Evolutionary conservation across 768 basidiomycete species (phyloP).

Genomic region (Leccinum variicolor): DNA sequence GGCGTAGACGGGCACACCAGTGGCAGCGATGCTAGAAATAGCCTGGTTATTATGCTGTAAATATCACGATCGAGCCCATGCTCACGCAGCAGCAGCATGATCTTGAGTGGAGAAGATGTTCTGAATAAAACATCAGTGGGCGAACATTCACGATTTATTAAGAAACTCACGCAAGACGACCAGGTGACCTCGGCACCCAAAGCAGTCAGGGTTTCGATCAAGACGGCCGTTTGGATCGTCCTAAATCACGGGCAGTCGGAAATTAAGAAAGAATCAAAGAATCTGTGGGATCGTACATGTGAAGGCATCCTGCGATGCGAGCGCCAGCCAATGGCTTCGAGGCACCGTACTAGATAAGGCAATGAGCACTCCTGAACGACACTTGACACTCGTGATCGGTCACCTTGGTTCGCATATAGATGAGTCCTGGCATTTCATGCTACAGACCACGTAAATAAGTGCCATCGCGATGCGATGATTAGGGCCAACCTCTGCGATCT

Average conservation of each 20-base stretch:
- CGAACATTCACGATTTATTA: not conserved
- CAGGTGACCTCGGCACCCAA: constrained; percentile 97
- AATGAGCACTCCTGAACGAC: constrained; percentile 12
- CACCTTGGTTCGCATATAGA: constrained; percentile 89
- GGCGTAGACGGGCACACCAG: constrained; percentile 96
- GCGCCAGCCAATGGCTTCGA: constrained; percentile 89
- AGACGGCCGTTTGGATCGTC: constrained; percentile 98
- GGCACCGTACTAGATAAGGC: constrained; percentile 58
- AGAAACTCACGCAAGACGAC: constrained; percentile 85
- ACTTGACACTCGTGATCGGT: not conserved
- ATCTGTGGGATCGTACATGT: constrained; percentile 63
- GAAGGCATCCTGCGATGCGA: constrained; percentile 95
- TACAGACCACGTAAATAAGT: constrained; percentile 29
- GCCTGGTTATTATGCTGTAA: not conserved
- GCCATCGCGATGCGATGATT: constrained; percentile 12
- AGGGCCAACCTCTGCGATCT: constrained; percentile 87
- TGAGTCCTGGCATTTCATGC: constrained; percentile 96
- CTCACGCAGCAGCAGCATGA: constrained; percentile 95
- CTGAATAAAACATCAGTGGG: constrained; percentile 35
- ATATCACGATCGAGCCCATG: constrained; percentile 11
- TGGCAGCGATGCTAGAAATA: constrained; percentile 79
- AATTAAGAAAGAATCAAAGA: not conserved
- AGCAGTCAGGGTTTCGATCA: constrained; percentile 95
- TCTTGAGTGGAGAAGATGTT: constrained; percentile 99
- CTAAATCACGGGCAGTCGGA: constrained; percentile 39